phyloP scores from a whole-genome alignment of 768 basidiomycete species.

The Podaxis carcinomalis region DNA sequence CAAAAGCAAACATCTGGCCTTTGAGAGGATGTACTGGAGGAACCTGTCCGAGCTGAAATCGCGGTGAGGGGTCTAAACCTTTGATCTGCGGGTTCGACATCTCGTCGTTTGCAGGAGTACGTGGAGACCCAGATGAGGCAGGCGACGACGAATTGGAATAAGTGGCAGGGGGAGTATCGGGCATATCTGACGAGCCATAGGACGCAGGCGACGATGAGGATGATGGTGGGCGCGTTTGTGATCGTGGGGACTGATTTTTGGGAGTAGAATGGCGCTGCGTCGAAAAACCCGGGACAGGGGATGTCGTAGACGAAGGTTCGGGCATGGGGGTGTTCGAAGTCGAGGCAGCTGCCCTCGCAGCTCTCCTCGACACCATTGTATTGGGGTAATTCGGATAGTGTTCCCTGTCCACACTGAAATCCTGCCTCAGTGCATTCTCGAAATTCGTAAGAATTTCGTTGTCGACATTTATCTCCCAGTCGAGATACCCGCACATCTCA shows the following conservation, averaged over 20 bases:
- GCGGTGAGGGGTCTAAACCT: conserved; percentile 34
- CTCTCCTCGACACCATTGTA: conserved; percentile 58
- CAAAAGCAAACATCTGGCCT: conserved; percentile 61
- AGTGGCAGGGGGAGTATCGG: conserved; percentile 52
- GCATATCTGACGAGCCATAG: conserved; percentile 25
- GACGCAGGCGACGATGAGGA: conserved; percentile 21
- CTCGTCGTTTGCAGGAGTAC: conserved; percentile 51
- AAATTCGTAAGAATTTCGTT: conserved; percentile 56
- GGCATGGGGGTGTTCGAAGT: conserved; percentile 37
- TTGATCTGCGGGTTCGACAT: conserved; percentile 48
- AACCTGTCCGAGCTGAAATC: conserved; percentile 29
- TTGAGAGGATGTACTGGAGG: conserved; percentile 43
- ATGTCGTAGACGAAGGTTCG: conserved; percentile 38
- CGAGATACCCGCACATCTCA: conserved; percentile 89
- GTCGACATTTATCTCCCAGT: conserved; percentile 86
- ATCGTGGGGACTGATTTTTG: conserved; percentile 20
- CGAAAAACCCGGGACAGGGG: conserved; percentile 44
- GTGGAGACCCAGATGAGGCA: conserved; percentile 57
- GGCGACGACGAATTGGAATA: conserved; percentile 53
- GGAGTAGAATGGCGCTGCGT: conserved; percentile 30
- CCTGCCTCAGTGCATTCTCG: conserved; percentile 52
- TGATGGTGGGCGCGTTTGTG: conserved; percentile 26
- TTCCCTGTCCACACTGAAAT: conserved; percentile 46
- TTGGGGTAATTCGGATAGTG: conserved; percentile 64
- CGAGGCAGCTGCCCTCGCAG: conserved; percentile 39